Evolutionary conservation across 371 early-diverging fungal genomes (phyloP), one percentile per base, ranked within the genome.

Genomic region (Rhizopus delemar): DNA sequence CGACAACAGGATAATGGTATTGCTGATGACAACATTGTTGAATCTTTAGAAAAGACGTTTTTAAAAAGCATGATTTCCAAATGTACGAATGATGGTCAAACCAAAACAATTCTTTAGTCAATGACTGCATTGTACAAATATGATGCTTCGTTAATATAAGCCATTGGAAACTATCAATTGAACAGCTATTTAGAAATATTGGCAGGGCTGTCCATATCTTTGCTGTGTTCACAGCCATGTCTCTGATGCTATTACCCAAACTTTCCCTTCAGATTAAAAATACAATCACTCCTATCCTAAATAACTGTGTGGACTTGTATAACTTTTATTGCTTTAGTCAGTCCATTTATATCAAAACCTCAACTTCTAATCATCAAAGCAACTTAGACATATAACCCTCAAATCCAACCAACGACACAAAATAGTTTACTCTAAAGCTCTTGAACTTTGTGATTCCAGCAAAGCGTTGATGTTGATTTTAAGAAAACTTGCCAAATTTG

Each of bases 1-100:
- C 22, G 22, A 22, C 22, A 22, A 22, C 31, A 50, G 3, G 33
- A 50, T 50, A 50, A 31, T 50, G 3, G 33, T 2, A 34, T 50
- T 50, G 6, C 50, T 50, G 33, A 50, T 28, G 33, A 50, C 50
- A 50, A 50, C 50, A 50, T 50, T 50, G 31, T 50, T 50, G 33
- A 34, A 50, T 50, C 50, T 50, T 31, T 50, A 50, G 50, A 50
- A 50, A 50, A 50, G n/a, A 50, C 11, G 50, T 50, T 50, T 50
- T 5, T 50, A 50, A 1, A 50, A 50, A 50, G 50, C 28, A 50
- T 50, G 50, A 50, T 50, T 50, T 50, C 50, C 45, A 45, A 45
- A 45, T 50, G 3, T 3, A 50, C 22, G 22, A 22, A 22, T 22
- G 22, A 22, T 22, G 22, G 2, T 2, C 22, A 22, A 22, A 22